phyloP scores from a whole-genome alignment of 2,329 filamentous ascomycete species.

The Sarocladiaceae sp. region DNA sequence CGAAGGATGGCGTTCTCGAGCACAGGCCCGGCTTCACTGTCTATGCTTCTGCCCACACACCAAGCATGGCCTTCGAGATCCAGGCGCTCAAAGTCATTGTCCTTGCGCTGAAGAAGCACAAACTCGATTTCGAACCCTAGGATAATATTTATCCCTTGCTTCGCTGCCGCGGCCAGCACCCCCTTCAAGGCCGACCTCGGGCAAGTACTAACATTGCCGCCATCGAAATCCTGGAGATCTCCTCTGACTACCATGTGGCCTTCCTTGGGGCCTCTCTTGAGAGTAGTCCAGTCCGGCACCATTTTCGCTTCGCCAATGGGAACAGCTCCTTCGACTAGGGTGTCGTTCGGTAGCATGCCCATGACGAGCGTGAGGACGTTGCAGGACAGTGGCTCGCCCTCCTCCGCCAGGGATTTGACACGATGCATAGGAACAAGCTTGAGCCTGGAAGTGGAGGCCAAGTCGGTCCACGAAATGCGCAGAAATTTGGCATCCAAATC shows the following conservation, averaged over 20 bases:
- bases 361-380: slow-evolving; percentile 59
- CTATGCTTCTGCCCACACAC: slow-evolving; percentile 58
- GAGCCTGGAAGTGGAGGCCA: slow-evolving; percentile 61
- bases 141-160: slow-evolving; percentile 50
- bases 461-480: slow-evolving; percentile 72
- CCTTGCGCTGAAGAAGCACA: slow-evolving; percentile 53
- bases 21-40: slow-evolving; percentile 48
- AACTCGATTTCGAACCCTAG: slow-evolving; percentile 82
- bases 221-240: slow-evolving; percentile 55
- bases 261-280: slow-evolving; percentile 52
- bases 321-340: background rate
- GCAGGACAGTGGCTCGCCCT: slow-evolving; percentile 40
- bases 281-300: slow-evolving; percentile 48
- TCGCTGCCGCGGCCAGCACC: slow-evolving; percentile 44
- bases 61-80: slow-evolving; percentile 62
- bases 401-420: slow-evolving; percentile 40
- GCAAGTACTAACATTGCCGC: slow-evolving; percentile 47
- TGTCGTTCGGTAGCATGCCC: slow-evolving; percentile 51
- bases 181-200: slow-evolving; percentile 58
- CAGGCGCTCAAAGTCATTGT: slow-evolving; percentile 33
- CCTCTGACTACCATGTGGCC: slow-evolving; percentile 61
- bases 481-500: slow-evolving; percentile 51
- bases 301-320: background rate
- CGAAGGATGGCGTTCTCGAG: slow-evolving; percentile 59
- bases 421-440: slow-evolving; percentile 61